Evolutionary conservation across 371 early-diverging fungal species (phyloP).

Genomic region (Mycotypha africana): DNA sequence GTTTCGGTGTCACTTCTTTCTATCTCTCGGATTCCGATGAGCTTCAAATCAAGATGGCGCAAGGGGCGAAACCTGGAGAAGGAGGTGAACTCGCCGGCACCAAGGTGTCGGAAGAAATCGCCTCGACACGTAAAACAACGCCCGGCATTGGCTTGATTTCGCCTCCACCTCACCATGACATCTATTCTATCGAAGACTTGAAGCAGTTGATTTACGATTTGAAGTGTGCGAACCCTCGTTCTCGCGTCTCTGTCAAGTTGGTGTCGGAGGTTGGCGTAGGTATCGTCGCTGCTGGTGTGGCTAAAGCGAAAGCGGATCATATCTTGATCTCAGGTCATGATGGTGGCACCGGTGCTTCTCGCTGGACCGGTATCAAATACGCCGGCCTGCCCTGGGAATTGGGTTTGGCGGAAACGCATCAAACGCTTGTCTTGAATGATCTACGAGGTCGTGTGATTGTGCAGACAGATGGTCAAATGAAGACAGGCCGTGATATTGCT

Average conservation of each 20-base stretch:
- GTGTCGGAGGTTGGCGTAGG: conserved; percentile 97
- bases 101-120: conserved; percentile 90
- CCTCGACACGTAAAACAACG: conserved; percentile 90
- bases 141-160: conserved; percentile 94
- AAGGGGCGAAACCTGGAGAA: conserved; percentile 98
- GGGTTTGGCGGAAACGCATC: conserved; percentile 96
- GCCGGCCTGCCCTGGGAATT: conserved; percentile 98
- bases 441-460: conserved; percentile 92
- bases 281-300: conserved; percentile 94
- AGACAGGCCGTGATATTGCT: conserved; percentile 94
- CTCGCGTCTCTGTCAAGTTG: conserved; percentile 94
- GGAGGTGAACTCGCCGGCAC: conserved; percentile 78
- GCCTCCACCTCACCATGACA: conserved; percentile 97
- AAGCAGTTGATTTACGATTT: conserved; percentile 97
- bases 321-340: conserved; percentile 95
- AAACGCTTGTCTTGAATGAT: conserved; percentile 92
- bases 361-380: conserved; percentile 97
- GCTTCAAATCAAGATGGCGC: conserved; percentile 98
- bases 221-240: conserved; percentile 86
- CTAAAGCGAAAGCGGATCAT: conserved; percentile 95
- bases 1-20: conserved; percentile 94
- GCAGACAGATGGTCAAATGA: conserved; percentile 97
- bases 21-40: conserved; percentile 93
- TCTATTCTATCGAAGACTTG: conserved; percentile 95
- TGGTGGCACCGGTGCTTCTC: conserved; percentile 97